Base-by-base conservation (phyloP, 768 basidiomycete species). In the Hypholoma fasciculare region DNA sequence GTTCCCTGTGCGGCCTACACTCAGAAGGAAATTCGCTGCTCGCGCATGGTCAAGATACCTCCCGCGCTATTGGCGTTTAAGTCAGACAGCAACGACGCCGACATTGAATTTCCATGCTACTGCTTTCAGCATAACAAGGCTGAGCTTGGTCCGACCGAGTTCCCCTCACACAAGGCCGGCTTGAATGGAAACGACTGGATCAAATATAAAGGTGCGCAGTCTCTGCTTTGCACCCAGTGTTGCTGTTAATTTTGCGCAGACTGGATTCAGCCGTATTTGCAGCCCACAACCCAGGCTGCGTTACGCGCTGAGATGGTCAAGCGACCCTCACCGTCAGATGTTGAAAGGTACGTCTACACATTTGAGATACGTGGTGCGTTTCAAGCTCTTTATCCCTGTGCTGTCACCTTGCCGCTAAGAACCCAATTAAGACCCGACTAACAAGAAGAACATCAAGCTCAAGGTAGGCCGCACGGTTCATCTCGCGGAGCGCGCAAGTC, bases 391-490 rank as follows among this genome's bases (percentile, higher is more conserved):
- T 39, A 30, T 16, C 4, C 39, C 16, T 43, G 50, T n/a, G 2
- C 4, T 23, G 23, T 49, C 27, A 9, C 30, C 30, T 20, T 2
- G 19, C 27, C 26, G 17, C 52, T 46, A 20, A 27, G 44, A 11
- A 27, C 27, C 17, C 37, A 36, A 40, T 34, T 2, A 1, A 66
- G 68, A 70, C 42, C 23, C 52, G 7, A 26, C 44, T 7, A 68
- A 68, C 7, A 71, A 70, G 1, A 69, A 76, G 34, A 70, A 76
- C 7, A 74, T 90, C 60, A 82, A 85, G 63, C 77, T 92, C 62
- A 93, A 94, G 76, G 89, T 93, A 19, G 93, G 92, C 14, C 83
- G 92, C 34, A 79, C 92, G 1, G 80, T 82, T 37, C 92, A 92
- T 67, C 79, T 92, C 20, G 81, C 78, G 34, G 87, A 87, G 63